Evolutionary conservation across 768 basidiomycete genomes (phyloP), one percentile per base, ranked within the genome.

Genomic region (Agrocybe pediades): DNA sequence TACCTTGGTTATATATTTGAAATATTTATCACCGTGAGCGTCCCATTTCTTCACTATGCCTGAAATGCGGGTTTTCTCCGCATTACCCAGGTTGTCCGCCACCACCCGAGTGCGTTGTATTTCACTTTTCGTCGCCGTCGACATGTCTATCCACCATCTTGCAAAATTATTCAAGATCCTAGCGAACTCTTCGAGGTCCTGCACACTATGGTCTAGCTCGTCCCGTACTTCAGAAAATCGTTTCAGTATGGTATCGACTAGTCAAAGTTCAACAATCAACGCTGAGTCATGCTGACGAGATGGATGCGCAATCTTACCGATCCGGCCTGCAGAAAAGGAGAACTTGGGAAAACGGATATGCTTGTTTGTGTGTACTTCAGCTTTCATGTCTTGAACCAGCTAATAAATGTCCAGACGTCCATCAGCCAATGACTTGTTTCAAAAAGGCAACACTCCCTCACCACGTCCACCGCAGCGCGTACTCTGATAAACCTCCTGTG

Each of bases 71-170:
- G 56, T 21, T 21, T 33, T 53, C 16, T 50, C 48, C 19, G 53
- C 43, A 6, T 39, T 26, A 15, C 43, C 17, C 4, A 36, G 17
- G 29, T 49, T 43, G 2, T 13, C 13, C 13, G 26, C 44, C 17
- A 55, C 41, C 11, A 45, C 41, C 33, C 46, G 26, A 16, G 49
- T 51, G 3, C 60, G 49, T n/a, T 26, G 46, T 2, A 58, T 30
- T 27, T 61, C 56, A 13, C 56, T 50, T 4, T 26, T 61, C 17
- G 56, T 58, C 29, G 55, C 56, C 60, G 58, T 51, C 9, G 48
- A 51, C n/a, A 61, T 56, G 23, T 52, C 46, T 23, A 55, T 61
- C 60, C 60, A 61, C 60, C 60, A 61, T 4, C 40, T 45, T 8
- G 36, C 57, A 24, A 62, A 58, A 29, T 51, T 51, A 6, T 54